These are phyloP conservation scores for Trichoderma sp. DNA, from an alignment of 2,329 filamentous ascomycete genomes.

Conservation along the genomic window DNA sequence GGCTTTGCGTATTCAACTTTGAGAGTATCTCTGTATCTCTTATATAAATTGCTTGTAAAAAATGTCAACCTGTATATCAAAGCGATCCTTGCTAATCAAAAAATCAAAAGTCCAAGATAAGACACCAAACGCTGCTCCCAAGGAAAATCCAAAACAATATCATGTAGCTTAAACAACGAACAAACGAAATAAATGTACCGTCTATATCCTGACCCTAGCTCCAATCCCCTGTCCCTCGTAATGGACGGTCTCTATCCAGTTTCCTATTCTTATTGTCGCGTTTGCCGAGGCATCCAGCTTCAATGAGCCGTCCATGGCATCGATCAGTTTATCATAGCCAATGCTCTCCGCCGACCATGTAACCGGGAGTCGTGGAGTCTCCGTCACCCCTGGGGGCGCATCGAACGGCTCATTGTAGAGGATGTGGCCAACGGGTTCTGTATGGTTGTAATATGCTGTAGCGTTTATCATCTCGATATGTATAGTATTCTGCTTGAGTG, in stretches of 20 bases:
- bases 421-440: slow-evolving; percentile 76
- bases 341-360: slow-evolving; percentile 75
- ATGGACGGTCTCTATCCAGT: slow-evolving; percentile 73
- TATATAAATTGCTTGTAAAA: background rate
- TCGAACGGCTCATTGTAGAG: slow-evolving; percentile 72
- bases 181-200: background rate
- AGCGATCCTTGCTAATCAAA: background rate
- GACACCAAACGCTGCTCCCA: slow-evolving; percentile 6
- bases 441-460: slow-evolving; percentile 81
- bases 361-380: slow-evolving; percentile 78
- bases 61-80: slow-evolving; percentile 4
- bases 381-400: slow-evolving; percentile 71
- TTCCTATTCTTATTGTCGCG: slow-evolving; percentile 72
- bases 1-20: background rate
- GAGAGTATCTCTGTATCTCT: background rate
- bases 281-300: slow-evolving; percentile 77
- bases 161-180: background rate
- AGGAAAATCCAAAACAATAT: background rate
- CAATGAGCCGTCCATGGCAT: slow-evolving; percentile 77
- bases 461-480: slow-evolving; percentile 81
- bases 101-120: background rate
- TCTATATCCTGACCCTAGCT: slow-evolving; percentile 51
- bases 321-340: slow-evolving; percentile 78
- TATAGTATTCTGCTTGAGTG: slow-evolving; percentile 70
- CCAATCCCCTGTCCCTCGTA: slow-evolving; percentile 71